Evolutionary conservation across 176 grass and related monocot species (phyloP).

Genomic region (Chloris gayana): DNA sequence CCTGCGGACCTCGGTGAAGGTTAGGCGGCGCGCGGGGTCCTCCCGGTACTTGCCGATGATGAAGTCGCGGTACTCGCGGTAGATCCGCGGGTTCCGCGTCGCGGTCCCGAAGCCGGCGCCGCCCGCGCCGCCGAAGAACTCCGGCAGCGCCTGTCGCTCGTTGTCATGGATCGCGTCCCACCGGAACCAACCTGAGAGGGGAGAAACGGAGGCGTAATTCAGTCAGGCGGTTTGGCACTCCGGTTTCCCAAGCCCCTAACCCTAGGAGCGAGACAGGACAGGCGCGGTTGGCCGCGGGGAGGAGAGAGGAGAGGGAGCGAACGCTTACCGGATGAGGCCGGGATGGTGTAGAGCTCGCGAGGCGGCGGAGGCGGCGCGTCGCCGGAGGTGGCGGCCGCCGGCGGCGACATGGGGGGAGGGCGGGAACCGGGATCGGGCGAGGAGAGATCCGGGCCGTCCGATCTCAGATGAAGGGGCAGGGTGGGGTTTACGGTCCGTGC

Average conservation of each 20-base stretch:
- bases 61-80: conserved; percentile 97
- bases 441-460: conserved; percentile 49
- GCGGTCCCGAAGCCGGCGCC: conserved; percentile 60
- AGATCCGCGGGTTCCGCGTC: conserved; percentile 88
- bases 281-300: not conserved
- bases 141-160: conserved; percentile 71
- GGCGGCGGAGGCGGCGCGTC: conserved; percentile 15
- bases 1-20: conserved; percentile 85
- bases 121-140: conserved; percentile 87
- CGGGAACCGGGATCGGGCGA: conserved; percentile 14
- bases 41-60: conserved; percentile 87
- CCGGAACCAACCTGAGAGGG: conserved; percentile 78
- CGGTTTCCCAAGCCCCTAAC: conserved; percentile 19
- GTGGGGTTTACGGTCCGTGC: conserved; percentile 19
- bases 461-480: conserved; percentile 28
- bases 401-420: conserved; percentile 47
- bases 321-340: conserved; percentile 52
- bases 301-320: not conserved
- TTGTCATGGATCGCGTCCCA: conserved; percentile 94
- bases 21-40: conserved; percentile 70
- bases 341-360: conserved; percentile 76
- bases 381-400: conserved; percentile 45
- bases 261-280: conserved; percentile 27
- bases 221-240: conserved; percentile 12
- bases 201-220: not conserved